Conservation (phyloP, 2,329 filamentous ascomycete genomes). For the Penicillium sclerotigenum region DNA sequence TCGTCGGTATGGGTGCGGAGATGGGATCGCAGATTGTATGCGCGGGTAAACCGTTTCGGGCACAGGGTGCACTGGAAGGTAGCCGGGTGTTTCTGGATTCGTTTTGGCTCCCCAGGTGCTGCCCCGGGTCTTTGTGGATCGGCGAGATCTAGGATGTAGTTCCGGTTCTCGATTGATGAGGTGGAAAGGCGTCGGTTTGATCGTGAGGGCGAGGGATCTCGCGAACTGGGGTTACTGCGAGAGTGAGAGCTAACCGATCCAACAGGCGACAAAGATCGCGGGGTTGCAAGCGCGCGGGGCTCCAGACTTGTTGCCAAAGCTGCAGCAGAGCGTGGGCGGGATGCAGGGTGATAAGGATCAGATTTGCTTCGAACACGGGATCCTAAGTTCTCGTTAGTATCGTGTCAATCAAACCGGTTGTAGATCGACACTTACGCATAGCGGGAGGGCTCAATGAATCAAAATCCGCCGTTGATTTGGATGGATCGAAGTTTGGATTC, state of each 20-base stretch:
- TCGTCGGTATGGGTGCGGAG: conserved; percentile 95
- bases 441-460: conserved; percentile 80
- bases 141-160: conserved; percentile 85
- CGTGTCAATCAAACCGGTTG: neutral
- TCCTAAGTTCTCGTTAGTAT: conserved; percentile 37
- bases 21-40: conserved; percentile 94
- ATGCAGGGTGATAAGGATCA: conserved; percentile 53
- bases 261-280: conserved; percentile 47
- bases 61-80: conserved; percentile 94
- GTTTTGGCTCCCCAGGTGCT: conserved; percentile 61
- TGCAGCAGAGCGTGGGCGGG: conserved; percentile 38
- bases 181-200: conserved; percentile 46
- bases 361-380: conserved; percentile 60
- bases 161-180: conserved; percentile 55
- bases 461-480: conserved; percentile 62
- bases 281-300: conserved; percentile 29
- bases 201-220: conserved; percentile 45
- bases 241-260: conserved; percentile 30
- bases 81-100: conserved; percentile 95
- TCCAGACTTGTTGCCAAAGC: conserved; percentile 32
- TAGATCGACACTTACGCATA: conserved; percentile 44
- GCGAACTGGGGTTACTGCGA: conserved; percentile 42
- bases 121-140: conserved; percentile 78
- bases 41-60: conserved; percentile 91
- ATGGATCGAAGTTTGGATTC: conserved; percentile 63